Conservation (phyloP, 805 yeast species). For the Pichia rugopelliculosa region DNA sequence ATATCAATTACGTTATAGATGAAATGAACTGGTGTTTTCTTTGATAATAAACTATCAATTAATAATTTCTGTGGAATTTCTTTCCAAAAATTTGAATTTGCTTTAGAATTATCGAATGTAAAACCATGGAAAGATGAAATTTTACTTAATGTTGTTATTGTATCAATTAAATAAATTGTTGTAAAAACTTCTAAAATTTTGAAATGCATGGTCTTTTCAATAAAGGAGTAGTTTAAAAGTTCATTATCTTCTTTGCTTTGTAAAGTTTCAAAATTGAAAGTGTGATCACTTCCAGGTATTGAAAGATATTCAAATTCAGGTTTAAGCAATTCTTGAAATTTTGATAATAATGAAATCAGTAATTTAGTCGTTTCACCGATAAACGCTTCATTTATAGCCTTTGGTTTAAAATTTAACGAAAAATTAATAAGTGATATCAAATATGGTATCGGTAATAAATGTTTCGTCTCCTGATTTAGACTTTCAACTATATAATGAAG, state of each 20-base stretch:
- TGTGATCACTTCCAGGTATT: conserved; percentile 13
- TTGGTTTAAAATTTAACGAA: conserved; percentile 50
- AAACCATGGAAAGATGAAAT: conserved; percentile 18
- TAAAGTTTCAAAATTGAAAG: conserved; percentile 3
- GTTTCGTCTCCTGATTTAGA: conserved; percentile 6
- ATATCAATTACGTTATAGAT: conserved; percentile 49
- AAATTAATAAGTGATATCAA: conserved; percentile 50
- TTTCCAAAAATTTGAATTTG: conserved; percentile 27
- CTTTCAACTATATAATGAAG: conserved; percentile 23
- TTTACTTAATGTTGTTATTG: conserved; percentile 41
- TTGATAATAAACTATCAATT: conserved; percentile 37
- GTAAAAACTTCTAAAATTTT: conserved; percentile 45
- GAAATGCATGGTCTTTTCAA: conserved; percentile 34
- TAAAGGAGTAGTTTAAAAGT: conserved; percentile 15
- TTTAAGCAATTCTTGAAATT: conserved; percentile 23
- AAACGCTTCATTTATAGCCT: conserved; percentile 42
- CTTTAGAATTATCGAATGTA: conserved; percentile 11
- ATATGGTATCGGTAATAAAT: conserved; percentile 47
- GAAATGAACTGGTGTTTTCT: conserved; percentile 45
- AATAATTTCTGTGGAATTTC: conserved; percentile 28
- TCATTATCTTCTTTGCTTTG: conserved; percentile 12
- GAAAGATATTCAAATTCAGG: conserved; percentile 24
- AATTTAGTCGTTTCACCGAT: conserved; percentile 27
- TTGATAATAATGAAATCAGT: conserved; percentile 19
- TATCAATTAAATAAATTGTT: conserved; percentile 46